phyloP scores from a whole-genome alignment of 129 eudicot genomes.

The Escallonia herrerae region DNA sequence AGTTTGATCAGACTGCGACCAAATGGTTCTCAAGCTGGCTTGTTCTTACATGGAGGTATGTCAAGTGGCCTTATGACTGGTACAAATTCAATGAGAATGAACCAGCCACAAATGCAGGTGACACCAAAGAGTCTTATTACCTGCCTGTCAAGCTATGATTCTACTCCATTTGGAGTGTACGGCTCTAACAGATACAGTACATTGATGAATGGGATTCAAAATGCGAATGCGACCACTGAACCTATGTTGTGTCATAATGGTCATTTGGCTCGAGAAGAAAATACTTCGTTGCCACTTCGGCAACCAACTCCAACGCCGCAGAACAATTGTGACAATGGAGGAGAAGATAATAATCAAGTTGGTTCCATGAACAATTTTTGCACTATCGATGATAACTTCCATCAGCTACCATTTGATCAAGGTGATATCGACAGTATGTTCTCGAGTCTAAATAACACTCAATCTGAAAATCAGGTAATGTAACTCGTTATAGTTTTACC shows the following conservation, averaged over 20 bases:
- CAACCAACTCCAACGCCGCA: not conserved
- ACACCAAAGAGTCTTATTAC: not conserved
- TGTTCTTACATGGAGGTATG: not conserved
- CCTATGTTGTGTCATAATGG: not conserved
- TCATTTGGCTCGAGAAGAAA: not conserved
- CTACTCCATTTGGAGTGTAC: not conserved
- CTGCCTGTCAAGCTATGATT: not conserved
- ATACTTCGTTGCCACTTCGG: not conserved
- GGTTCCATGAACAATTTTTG: not conserved
- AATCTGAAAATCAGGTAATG: constrained; percentile 2
- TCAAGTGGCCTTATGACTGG: not conserved
- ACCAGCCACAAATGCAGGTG: not conserved
- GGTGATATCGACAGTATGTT: not conserved
- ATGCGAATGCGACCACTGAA: not conserved
- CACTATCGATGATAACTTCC: not conserved
- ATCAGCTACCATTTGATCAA: not conserved
- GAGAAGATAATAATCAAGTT: not conserved
- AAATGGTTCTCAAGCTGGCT: not conserved
- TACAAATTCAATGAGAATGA: constrained; percentile 1
- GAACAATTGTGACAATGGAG: constrained; percentile 1
- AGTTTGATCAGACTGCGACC: no score
- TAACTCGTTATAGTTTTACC: no score
- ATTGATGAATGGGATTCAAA: not conserved
- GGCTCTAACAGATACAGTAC: not conserved
- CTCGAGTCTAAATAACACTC: not conserved